Evolutionary conservation across 108 stramenopile species (phyloP), one percentile per base, ranked within the genome.

Genomic region (Nitzschia sp.): DNA sequence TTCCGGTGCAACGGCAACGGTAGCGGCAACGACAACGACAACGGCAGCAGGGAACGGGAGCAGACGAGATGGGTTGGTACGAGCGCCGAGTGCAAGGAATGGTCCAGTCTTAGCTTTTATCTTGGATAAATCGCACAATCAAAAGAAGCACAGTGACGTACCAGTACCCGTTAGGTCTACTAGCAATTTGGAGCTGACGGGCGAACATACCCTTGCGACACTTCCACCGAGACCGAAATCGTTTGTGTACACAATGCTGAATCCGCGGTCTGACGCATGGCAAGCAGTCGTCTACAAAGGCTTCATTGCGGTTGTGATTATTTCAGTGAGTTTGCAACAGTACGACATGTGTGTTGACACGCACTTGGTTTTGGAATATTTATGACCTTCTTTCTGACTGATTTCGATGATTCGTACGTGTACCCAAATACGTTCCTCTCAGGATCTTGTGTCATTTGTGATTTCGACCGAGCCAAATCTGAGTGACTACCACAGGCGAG

Each of bases 251-350:
- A 66, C 56, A 28, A 59, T 73, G 63, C 45, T 73, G 45, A 53
- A 83, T 44, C 79, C 81, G 0, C 62, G 69, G 23, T 79, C 80
- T 9, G 22, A 62, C 1, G 38, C 62, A 25, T 11, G 59, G 16
- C 72, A 63, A 28, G 84, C 87, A 15, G 35, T 45, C 2, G 26
- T 57, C 11, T 87, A 77, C 71, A 82, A 85, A 48, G 69, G 50
- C n/a, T 77, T 85, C 59, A 87, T 90, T 22, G 46, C 84, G 15
- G 9, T 56, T 23, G 61, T 90, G 15, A 87, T 90, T 73, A 11
- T 83, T 16, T 22, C 77, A 19, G 60, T 61, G 44, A 44, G 60
- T 45, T 19, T 2, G n/a, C 3, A 2, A 32, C n/a, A 50, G 9
- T 8, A 50, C 19, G 38, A 13, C 6, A 41, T 6, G 38, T 41